Evolutionary conservation across 805 yeast genomes (phyloP).

Genomic region (Saccharomycopsis fermentans): DNA sequence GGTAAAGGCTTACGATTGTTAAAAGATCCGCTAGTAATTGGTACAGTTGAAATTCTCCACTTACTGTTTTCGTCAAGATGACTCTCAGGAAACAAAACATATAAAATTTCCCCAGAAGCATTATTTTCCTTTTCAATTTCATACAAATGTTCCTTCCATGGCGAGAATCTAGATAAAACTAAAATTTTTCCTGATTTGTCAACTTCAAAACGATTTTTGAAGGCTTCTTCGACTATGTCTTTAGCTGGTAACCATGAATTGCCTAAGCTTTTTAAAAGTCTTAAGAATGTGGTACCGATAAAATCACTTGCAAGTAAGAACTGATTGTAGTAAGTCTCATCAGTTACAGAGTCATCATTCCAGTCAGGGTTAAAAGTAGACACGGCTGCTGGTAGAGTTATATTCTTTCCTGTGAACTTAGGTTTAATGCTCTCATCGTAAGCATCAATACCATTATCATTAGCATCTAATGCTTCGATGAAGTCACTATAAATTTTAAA

Average conservation of each 20-base stretch:
- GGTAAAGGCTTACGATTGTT: slow-evolving; percentile 83
- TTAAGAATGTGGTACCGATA: slow-evolving; percentile 75
- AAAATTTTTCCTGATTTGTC: slow-evolving; percentile 67
- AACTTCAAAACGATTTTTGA: slow-evolving; percentile 44
- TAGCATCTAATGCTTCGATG: slow-evolving; percentile 88
- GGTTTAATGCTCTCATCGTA: slow-evolving; percentile 45
- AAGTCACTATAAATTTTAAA: slow-evolving; percentile 75
- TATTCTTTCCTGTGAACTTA: slow-evolving; percentile 59
- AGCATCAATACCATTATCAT: slow-evolving; percentile 84
- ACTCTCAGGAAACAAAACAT: slow-evolving; percentile 56
- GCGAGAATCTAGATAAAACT: slow-evolving; percentile 66
- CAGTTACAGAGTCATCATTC: slow-evolving; percentile 60
- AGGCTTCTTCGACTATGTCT: slow-evolving; percentile 61
- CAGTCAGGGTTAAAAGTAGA: slow-evolving; percentile 78
- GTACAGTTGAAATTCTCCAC: slow-evolving; percentile 89
- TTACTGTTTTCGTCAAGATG: slow-evolving; percentile 46
- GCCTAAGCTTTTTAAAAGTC: slow-evolving; percentile 60
- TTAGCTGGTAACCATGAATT: slow-evolving; percentile 89
- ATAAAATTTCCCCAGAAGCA: slow-evolving; percentile 48
- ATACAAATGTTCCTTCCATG: slow-evolving; percentile 93
- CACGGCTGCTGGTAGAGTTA: slow-evolving; percentile 70
- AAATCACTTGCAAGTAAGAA: slow-evolving; percentile 64
- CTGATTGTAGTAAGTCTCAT: slow-evolving; percentile 46
- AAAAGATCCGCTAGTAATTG: slow-evolving; percentile 69
- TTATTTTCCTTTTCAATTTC: slow-evolving; percentile 53